These are phyloP conservation scores for Kodamaea plutei DNA, from an alignment of 1,139 yeast species.

Conservation along the genomic window DNA sequence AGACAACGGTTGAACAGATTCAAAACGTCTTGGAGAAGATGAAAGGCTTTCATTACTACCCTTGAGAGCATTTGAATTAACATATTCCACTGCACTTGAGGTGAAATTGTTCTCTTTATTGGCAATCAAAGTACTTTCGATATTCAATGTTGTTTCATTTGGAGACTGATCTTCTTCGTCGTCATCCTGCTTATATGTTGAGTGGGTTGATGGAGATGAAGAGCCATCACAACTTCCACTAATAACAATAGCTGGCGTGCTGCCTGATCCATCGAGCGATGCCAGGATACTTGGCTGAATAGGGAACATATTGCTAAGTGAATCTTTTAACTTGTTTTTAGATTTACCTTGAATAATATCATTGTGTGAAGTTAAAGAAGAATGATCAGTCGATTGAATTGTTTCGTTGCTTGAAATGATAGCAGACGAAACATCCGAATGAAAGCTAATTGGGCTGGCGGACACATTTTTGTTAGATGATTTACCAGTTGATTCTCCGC, in stretches of 20 bases:
- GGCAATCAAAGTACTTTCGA: conserved; percentile 4
- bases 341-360: conserved; percentile 13
- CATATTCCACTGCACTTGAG: neutral
- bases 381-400: conserved; percentile 31
- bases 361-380: conserved; percentile 23
- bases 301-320: neutral
- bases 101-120: neutral
- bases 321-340: conserved; percentile 1
- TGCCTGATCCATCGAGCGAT: neutral
- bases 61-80: neutral
- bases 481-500: neutral
- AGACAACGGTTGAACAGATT: too few species aligned
- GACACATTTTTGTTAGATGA: conserved; percentile 14
- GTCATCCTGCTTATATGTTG: conserved; percentile 18
- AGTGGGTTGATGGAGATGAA: conserved; percentile 19
- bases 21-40: too few species aligned
- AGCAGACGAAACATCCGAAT: conserved; percentile 28
- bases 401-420: conserved; percentile 29
- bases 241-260: conserved; percentile 23
- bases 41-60: neutral
- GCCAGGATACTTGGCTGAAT: neutral
- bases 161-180: conserved; percentile 10
- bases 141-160: conserved; percentile 1
- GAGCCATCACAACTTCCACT: conserved; percentile 16
- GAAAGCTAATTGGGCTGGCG: conserved; percentile 27